Evolutionary conservation across 2,329 filamentous ascomycete species (phyloP).

Genomic region (Penicillium sp.): DNA sequence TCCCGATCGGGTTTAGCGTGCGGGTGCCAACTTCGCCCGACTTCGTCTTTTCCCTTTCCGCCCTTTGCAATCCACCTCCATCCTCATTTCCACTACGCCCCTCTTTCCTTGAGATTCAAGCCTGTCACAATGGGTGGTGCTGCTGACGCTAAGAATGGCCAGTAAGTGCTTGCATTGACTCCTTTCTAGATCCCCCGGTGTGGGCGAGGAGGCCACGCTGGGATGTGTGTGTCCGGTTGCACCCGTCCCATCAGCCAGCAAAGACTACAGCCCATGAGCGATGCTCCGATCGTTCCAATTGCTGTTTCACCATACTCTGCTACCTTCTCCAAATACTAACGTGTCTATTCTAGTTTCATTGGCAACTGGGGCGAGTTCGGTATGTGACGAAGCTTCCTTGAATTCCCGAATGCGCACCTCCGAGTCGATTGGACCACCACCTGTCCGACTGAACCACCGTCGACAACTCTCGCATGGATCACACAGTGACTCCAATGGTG

Average conservation of each 20-base stretch:
- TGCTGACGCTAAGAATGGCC: slow-evolving; percentile 47
- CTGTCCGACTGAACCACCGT: neutral
- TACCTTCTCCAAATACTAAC: neutral
- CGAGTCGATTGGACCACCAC: neutral
- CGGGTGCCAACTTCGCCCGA: slow-evolving; percentile 33
- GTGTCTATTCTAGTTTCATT: slow-evolving; percentile 60
- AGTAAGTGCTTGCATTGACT: slow-evolving; percentile 38
- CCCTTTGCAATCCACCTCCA: slow-evolving; percentile 19
- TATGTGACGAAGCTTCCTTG: slow-evolving; percentile 53
- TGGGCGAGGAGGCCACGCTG: slow-evolving; percentile 1
- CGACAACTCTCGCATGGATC: neutral
- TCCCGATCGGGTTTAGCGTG: slow-evolving; percentile 42
- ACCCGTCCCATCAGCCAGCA: slow-evolving; percentile 20
- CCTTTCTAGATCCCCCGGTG: neutral
- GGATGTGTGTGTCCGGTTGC: slow-evolving; percentile 20
- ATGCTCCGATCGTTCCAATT: neutral
- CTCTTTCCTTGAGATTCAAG: slow-evolving; percentile 17
- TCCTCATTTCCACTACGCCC: slow-evolving; percentile 16
- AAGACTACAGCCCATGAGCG: neutral
- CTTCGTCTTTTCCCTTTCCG: slow-evolving; percentile 29
- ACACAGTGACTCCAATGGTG: neutral
- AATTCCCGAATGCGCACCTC: slow-evolving; percentile 17
- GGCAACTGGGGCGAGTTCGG: slow-evolving; percentile 75
- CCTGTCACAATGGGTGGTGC: slow-evolving; percentile 41
- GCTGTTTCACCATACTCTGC: neutral